Evolutionary conservation across 768 basidiomycete genomes (phyloP).

Genomic region (Chalciporus piperatus): DNA sequence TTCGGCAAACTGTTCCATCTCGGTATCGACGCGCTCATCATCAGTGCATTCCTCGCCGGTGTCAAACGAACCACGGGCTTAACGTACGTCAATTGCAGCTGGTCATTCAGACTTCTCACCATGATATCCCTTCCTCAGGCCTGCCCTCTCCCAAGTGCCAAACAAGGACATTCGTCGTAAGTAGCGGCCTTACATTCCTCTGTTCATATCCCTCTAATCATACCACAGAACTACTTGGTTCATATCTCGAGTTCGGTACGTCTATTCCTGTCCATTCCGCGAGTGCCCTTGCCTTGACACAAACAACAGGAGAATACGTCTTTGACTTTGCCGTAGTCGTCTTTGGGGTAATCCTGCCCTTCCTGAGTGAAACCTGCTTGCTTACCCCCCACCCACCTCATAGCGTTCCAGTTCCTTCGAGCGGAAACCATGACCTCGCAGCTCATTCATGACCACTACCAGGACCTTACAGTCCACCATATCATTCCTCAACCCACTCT

Average conservation of each 20-base stretch:
- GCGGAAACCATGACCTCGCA: constrained; percentile 31
- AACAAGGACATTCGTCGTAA: constrained; percentile 88
- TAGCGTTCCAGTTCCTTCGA: constrained; percentile 78
- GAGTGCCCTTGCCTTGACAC: not conserved
- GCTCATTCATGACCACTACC: not conserved
- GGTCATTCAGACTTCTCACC: not conserved
- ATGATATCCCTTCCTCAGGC: constrained; percentile 39
- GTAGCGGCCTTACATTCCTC: constrained; percentile 28
- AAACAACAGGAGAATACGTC: constrained; percentile 65
- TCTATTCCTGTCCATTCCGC: constrained; percentile 1
- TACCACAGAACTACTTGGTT: constrained; percentile 58
- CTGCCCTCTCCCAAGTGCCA: constrained; percentile 69
- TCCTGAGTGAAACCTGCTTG: not conserved
- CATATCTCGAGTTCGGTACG: constrained; percentile 80
- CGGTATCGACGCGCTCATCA: constrained; percentile 73
- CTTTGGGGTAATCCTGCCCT: constrained; percentile 54
- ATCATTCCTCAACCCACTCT: not conserved
- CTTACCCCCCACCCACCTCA: not conserved
- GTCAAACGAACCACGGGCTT: constrained; percentile 79
- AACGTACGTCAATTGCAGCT: constrained; percentile 56
- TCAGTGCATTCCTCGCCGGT: constrained; percentile 83
- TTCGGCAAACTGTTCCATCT: constrained; percentile 51
- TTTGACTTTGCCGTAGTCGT: constrained; percentile 87
- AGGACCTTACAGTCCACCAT: not conserved
- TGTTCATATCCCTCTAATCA: constrained; percentile 1